These are phyloP conservation scores for Heliosperma pusillum DNA, from an alignment of 148 eudicot species.

Conservation along the genomic window DNA sequence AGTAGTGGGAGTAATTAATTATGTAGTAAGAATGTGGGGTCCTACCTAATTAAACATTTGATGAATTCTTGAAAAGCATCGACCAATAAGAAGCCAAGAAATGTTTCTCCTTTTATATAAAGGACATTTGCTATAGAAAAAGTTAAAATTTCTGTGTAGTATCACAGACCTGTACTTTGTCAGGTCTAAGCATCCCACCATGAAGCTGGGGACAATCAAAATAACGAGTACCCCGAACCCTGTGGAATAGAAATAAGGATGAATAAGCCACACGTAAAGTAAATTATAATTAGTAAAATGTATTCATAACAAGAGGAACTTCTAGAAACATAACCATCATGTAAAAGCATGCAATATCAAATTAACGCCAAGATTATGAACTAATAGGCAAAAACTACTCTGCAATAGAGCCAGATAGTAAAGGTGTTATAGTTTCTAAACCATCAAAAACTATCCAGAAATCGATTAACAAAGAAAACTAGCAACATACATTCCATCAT, in stretches of 20 bases:
- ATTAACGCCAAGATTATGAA: background rate
- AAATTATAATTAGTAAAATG: background rate
- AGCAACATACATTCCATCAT: slow-evolving; percentile 78
- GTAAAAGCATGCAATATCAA: background rate
- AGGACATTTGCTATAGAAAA: no score
- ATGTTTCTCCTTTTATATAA: no score
- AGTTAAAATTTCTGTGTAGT: no score
- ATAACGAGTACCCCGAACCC: slow-evolving; percentile 90
- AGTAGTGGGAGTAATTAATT: no score
- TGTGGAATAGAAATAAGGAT: slow-evolving; percentile 30
- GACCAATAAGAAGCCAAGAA: no score
- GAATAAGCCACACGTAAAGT: background rate
- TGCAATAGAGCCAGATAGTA: background rate
- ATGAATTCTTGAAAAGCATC: no score
- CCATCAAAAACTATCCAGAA: background rate
- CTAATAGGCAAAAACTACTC: background rate
- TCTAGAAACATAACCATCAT: background rate
- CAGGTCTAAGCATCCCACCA: slow-evolving; percentile 91
- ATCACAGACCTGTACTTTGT: slow-evolving; percentile 84
- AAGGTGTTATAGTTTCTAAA: slow-evolving; percentile 3
- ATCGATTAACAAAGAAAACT: background rate
- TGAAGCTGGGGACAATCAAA: slow-evolving; percentile 81
- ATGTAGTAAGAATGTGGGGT: no score
- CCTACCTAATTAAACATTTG: no score
- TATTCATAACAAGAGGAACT: background rate